These are phyloP conservation scores for Borovskyia barvae DNA, from an alignment of 208 protist genomes.

Conservation along the genomic window DNA sequence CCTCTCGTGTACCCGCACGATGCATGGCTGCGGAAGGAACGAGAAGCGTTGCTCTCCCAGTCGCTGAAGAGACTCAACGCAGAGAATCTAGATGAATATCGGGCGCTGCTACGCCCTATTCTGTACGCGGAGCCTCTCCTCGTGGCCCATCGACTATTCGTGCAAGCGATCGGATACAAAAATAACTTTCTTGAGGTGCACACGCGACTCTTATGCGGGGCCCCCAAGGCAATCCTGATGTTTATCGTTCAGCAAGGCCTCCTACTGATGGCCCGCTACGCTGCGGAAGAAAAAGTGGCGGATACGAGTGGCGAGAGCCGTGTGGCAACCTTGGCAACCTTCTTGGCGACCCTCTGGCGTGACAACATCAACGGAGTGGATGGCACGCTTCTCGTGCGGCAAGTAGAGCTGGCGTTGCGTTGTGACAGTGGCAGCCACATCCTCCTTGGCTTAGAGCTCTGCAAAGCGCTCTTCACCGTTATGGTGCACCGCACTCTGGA, in stretches of 20 bases:
- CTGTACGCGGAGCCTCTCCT: conserved; percentile 73
- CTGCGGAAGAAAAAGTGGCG: conserved; percentile 36
- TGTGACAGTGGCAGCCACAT: conserved; percentile 34
- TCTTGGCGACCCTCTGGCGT: conserved; percentile 59
- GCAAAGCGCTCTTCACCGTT: conserved; percentile 52
- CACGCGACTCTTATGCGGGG: conserved; percentile 48
- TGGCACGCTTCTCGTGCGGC: conserved; percentile 46
- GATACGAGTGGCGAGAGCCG: conserved; percentile 35
- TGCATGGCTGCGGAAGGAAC: conserved; percentile 50
- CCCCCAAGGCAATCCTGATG: conserved; percentile 55
- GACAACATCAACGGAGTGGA: conserved; percentile 31
- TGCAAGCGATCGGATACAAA: conserved; percentile 71
- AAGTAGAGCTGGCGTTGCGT: conserved; percentile 60
- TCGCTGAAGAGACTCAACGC: conserved; percentile 67
- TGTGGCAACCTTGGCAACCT: conserved; percentile 44
- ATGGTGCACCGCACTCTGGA: conserved; percentile 47
- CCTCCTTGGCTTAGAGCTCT: conserved; percentile 63
- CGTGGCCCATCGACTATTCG: conserved; percentile 61
- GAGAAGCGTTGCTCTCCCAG: conserved; percentile 61
- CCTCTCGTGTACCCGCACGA: conserved; percentile 44
- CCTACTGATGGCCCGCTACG: conserved; percentile 44
- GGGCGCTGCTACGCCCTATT: conserved; percentile 40
- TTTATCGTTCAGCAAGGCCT: conserved; percentile 61
- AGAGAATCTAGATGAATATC: conserved; percentile 58
- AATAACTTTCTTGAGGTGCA: conserved; percentile 78